Conservation (phyloP, 768 basidiomycete species). For the Serendipita sp. region DNA sequence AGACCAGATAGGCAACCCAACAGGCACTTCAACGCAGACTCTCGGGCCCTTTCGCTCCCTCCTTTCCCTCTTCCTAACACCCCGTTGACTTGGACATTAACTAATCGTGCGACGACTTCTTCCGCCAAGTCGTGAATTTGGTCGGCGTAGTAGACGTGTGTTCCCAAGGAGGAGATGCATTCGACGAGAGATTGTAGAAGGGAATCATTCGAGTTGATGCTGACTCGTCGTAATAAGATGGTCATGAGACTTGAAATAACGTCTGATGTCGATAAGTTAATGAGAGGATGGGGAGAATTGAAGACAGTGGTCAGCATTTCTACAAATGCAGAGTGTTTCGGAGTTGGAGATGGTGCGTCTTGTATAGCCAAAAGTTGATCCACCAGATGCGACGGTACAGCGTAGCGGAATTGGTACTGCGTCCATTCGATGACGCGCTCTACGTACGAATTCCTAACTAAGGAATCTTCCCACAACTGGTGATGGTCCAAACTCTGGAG, state of each 20-base stretch:
- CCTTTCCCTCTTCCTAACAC: constrained; percentile 23
- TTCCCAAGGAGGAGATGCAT: constrained; percentile 69
- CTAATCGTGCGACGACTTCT: constrained; percentile 62
- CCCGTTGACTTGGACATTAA: constrained; percentile 52
- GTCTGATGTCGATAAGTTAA: constrained; percentile 84
- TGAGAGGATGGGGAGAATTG: constrained; percentile 61
- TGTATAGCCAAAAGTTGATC: constrained; percentile 54
- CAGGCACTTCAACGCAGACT: constrained; percentile 53
- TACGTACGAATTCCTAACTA: constrained; percentile 72
- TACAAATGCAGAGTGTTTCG: constrained; percentile 44
- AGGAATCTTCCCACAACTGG: constrained; percentile 45
- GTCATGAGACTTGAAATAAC: constrained; percentile 64
- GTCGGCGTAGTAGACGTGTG: constrained; percentile 89
- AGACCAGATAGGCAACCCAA: constrained; percentile 56
- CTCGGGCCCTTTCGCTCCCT: constrained; percentile 30
- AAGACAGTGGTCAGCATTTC: constrained; percentile 74
- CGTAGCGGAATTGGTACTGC: constrained; percentile 86
- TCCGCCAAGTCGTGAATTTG: constrained; percentile 86
- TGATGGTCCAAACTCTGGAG: constrained; percentile 50
- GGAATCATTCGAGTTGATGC: constrained; percentile 42
- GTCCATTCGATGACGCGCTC: constrained; percentile 70
- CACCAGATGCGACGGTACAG: constrained; percentile 69
- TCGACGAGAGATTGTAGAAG: constrained; percentile 53
- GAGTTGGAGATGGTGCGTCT: constrained; percentile 30
- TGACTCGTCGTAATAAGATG: constrained; percentile 53